Percentiles rank a stretch among this genome's conserved stretches.
These are phyloP conservation scores for Tardiomyces digboiensis DNA, from an alignment of 1,139 yeast species.

Conservation along the genomic window DNA sequence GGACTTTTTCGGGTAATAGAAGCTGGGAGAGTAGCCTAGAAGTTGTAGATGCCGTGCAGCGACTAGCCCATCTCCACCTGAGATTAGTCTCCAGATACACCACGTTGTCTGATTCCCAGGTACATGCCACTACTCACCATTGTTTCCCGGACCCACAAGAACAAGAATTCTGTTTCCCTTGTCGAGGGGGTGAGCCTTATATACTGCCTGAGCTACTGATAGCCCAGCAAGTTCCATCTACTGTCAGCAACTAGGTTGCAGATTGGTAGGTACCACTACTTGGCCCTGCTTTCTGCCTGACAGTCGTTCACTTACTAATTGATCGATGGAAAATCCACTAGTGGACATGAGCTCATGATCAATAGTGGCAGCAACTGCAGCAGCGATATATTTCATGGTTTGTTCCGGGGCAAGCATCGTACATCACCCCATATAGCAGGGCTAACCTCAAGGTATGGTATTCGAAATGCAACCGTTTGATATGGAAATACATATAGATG, in stretches of 20 bases:
- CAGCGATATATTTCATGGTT: slow-evolving; percentile 19
- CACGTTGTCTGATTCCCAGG: too few relatives aligned
- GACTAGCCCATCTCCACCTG: slow-evolving; percentile 94
- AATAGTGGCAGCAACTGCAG: slow-evolving; percentile 66
- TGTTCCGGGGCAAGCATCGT: too few relatives aligned
- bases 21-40: slow-evolving; percentile 67
- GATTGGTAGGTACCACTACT: too few relatives aligned
- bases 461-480: neutral
- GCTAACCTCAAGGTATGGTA: neutral
- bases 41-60: slow-evolving; percentile 85
- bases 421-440: too few relatives aligned
- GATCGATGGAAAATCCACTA: slow-evolving; percentile 79
- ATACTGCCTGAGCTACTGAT: slow-evolving; percentile 84
- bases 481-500: neutral
- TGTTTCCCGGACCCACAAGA: slow-evolving; percentile 91
- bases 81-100: too few relatives aligned
- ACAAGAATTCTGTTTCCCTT: slow-evolving; percentile 43
- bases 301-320: slow-evolving; percentile 32
- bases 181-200: slow-evolving; percentile 50
- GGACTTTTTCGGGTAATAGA: slow-evolving; percentile 36
- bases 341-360: slow-evolving; percentile 85
- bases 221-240: slow-evolving; percentile 92
- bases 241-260: slow-evolving; percentile 7
- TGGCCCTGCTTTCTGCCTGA: slow-evolving; percentile 17
- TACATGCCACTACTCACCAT: too few relatives aligned